phyloP scores from a whole-genome alignment of 345 rosid genomes.

The Theobroma cacao region DNA sequence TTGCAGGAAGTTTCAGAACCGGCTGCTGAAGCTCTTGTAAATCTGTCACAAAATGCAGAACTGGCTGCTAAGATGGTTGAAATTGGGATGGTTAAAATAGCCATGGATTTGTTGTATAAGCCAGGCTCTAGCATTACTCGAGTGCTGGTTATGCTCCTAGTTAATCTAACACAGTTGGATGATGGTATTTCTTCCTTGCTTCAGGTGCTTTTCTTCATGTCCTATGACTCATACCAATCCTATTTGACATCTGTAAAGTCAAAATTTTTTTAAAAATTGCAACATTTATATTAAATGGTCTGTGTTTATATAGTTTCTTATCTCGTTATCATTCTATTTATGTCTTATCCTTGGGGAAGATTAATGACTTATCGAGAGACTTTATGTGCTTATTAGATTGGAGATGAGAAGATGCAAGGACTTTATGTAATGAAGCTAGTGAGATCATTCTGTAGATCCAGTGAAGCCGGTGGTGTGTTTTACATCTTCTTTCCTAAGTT shows the following conservation, averaged over 20 bases:
- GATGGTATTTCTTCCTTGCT: slow-evolving; percentile 76
- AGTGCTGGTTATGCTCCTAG: slow-evolving; percentile 83
- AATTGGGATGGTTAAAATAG: slow-evolving; percentile 56
- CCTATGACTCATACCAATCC: background rate
- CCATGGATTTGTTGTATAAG: slow-evolving; percentile 71
- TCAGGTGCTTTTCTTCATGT: slow-evolving; percentile 51
- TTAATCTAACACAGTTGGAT: slow-evolving; percentile 83
- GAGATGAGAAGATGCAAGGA: slow-evolving; percentile 75
- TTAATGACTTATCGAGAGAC: background rate
- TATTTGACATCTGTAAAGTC: background rate
- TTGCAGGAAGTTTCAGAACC: slow-evolving; percentile 87
- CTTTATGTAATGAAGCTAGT: slow-evolving; percentile 81
- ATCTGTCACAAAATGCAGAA: slow-evolving; percentile 71
- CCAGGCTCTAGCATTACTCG: slow-evolving; percentile 53
- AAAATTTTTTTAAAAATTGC: background rate
- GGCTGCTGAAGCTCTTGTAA: slow-evolving; percentile 81
- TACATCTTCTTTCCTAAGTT: slow-evolving; percentile 19
- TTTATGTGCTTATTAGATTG: slow-evolving; percentile 45
- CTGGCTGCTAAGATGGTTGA: slow-evolving; percentile 67
- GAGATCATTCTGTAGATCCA: slow-evolving; percentile 78
- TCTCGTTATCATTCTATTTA: background rate
- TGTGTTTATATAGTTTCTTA: background rate
- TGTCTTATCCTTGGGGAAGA: background rate
- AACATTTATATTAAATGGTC: background rate
- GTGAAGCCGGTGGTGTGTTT: slow-evolving; percentile 48